Base-by-base conservation (phyloP, 2,329 filamentous ascomycete species). In the Aspergillus persii region DNA sequence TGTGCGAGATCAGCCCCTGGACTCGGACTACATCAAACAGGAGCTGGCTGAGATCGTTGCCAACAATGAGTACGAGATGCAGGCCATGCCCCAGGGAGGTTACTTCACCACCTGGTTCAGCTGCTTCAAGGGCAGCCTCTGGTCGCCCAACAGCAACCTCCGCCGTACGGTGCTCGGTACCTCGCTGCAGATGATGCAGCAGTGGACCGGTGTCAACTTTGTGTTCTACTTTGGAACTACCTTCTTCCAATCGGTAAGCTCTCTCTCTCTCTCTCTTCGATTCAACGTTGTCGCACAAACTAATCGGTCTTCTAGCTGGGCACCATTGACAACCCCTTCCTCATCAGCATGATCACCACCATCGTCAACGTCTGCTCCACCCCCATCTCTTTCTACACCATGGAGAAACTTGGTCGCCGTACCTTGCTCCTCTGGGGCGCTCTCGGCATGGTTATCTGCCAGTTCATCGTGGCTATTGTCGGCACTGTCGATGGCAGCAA, bases 131-230 rank as follows among this genome's bases (percentile, higher is more conserved):
- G 85, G 85, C 53, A 81, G 78, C 53, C 71, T 84, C 61, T 82
- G 77, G 71, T 74, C 80, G 59, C 78, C 82, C 26, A 82, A 80
- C 72, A 83, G 81, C 69, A 80, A 80, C 65, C 57, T 90, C 57
- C 88, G 89, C 69, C 85, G 87, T 66, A 89, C 88, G 29, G 86
- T 91, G 60, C 81, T 91, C 49, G 89, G 89, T 68, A 89, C 86
- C 49, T 88, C 87, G 29, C 81, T 91, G 36, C 89, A 91, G 81
- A 91, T 91, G 88, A 90, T 91, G 87, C 89, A 91, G 77, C 88
- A 90, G 77, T 74, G 85, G 86, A 93, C 90, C 29, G 91, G 92
- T 81, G 89, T 96, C 79, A 96, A 96, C 84, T 96, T 94, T 79
- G 91, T 95, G 82, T 95, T 93, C 82, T 90, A 91, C 80, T 91